Evolutionary conservation across 179 eudicot species (phyloP), one percentile per base, ranked within the genome.

Genomic region (Actinidia chinensis): DNA sequence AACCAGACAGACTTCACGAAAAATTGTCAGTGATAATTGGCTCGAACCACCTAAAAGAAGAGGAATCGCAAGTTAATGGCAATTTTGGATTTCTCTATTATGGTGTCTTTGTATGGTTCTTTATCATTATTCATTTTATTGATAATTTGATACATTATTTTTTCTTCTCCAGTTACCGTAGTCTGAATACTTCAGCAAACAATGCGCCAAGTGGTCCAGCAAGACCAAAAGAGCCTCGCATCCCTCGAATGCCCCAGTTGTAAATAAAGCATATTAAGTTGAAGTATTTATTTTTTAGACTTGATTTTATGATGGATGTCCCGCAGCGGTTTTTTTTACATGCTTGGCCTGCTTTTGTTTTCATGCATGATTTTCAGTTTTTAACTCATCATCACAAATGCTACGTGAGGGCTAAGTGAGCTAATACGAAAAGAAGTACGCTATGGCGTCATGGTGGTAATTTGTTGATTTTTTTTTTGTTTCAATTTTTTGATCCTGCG

Each of bases 211-310:
- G 96, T 94, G 99, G 98, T 79, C 99, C 98, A 43, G 85, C 96
- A 52, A 91, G 83, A 84, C 91, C 93, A 0, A 96, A 83, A 84
- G 99, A 96, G 84, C 96, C 98, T 81, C 92, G 99, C 66, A 92
- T 96, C 61, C 99, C 98, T 74, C 97, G 99, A 74, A 96, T 96
- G 99, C 99, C 99, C 63, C 97, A 92, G 82, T 80, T 94, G 99
- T 96, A 84, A 88, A 97, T 7, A 44, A n/a, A n/a, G n/a, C n/a
- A n/a, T 48, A 63, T 42, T n/a, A n/a, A n/a, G 36, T 68, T 76
- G 71, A 44, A 28, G 42, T 59, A 17, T 12, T 42, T 23, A n/a
- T 33, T 74, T 33, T 17, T 71, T 15, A 66, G 79, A 33, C 51
- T 58, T 36, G 58, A 76, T 40, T 70, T 25, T 42, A 58, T n/a